These are phyloP conservation scores for Sporothrix brasiliensis DNA, from an alignment of 2,329 filamentous ascomycete genomes.

Conservation along the genomic window DNA sequence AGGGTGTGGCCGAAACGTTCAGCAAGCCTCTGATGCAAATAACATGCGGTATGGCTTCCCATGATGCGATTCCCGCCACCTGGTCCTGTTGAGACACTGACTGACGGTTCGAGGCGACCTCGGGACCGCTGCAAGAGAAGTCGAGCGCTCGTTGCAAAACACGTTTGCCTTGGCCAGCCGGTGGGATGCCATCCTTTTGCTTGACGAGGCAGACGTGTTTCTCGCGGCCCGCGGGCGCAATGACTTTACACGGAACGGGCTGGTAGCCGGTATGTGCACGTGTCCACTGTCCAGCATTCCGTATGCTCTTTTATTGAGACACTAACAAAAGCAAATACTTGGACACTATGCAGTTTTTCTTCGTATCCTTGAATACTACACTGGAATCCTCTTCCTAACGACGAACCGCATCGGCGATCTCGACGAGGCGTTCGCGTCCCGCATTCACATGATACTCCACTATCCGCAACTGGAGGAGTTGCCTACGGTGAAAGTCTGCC, in stretches of 20 bases:
- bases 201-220: conserved; percentile 38
- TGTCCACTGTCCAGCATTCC: too few relatives aligned
- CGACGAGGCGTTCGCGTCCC: conserved; percentile 42
- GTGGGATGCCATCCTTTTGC: conserved; percentile 40
- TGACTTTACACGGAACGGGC: conserved; percentile 34
- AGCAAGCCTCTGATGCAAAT: background rate
- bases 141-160: conserved; percentile 30
- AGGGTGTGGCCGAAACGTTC: conserved; percentile 15
- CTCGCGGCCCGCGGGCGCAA: conserved; percentile 17
- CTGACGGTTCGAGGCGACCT: background rate
- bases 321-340: background rate
- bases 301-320: too few relatives aligned
- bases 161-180: conserved; percentile 37
- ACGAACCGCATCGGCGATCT: conserved; percentile 37
- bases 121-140: background rate
- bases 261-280: conserved; percentile 32
- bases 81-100: background rate
- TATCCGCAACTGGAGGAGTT: conserved; percentile 40
- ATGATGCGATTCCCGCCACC: too few relatives aligned
- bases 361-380: conserved; percentile 37
- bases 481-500: conserved; percentile 39
- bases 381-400: conserved; percentile 37
- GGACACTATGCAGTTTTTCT: conserved; percentile 36
- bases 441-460: conserved; percentile 46
- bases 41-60: conserved; percentile 1